These are phyloP conservation scores for Thalassiosira oceanica DNA, from an alignment of 352 stramenopile species.

Conservation along the genomic window DNA sequence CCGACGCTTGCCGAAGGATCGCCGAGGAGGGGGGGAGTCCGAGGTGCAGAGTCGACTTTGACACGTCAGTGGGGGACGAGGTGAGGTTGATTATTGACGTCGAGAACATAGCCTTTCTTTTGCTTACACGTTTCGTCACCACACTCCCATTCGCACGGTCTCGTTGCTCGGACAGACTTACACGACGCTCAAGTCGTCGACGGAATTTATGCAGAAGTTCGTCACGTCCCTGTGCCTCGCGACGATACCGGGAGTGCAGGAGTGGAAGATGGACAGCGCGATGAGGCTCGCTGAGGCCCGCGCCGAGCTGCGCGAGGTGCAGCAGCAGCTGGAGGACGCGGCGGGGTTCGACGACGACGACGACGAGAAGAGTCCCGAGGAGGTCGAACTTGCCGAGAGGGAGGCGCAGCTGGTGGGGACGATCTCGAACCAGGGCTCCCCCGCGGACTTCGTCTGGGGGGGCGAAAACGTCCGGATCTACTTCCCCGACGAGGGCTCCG, in stretches of 20 bases:
- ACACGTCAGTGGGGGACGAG: constrained; percentile 82
- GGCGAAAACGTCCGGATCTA: constrained; percentile 72
- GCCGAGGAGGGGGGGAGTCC: constrained; percentile 9
- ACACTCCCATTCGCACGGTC: too few relatives aligned
- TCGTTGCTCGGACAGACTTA: too few relatives aligned
- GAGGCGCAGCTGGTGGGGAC: constrained; percentile 39
- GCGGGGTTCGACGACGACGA: constrained; percentile 30
- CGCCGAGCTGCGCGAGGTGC: constrained; percentile 48
- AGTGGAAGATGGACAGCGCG: constrained; percentile 52
- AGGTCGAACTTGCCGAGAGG: constrained; percentile 14
- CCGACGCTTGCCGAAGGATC: constrained; percentile 48
- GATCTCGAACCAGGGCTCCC: constrained; percentile 34
- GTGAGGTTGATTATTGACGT: too few relatives aligned
- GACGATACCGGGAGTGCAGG: constrained; percentile 52
- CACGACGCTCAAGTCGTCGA: constrained; percentile 77
- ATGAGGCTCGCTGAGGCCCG: constrained; percentile 52
- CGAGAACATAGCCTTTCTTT: too few relatives aligned
- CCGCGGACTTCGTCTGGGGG: constrained; percentile 34
- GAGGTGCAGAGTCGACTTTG: constrained; percentile 81
- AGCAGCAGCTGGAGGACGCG: constrained; percentile 21
- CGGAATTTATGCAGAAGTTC: constrained; percentile 79
- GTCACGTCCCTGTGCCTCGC: constrained; percentile 54
- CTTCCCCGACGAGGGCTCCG: constrained; percentile 83
- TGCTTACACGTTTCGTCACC: too few relatives aligned
- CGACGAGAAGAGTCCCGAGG: neutral